These are phyloP conservation scores for Termitomyces titanicus DNA, from an alignment of 768 basidiomycete species.

Conservation along the genomic window DNA sequence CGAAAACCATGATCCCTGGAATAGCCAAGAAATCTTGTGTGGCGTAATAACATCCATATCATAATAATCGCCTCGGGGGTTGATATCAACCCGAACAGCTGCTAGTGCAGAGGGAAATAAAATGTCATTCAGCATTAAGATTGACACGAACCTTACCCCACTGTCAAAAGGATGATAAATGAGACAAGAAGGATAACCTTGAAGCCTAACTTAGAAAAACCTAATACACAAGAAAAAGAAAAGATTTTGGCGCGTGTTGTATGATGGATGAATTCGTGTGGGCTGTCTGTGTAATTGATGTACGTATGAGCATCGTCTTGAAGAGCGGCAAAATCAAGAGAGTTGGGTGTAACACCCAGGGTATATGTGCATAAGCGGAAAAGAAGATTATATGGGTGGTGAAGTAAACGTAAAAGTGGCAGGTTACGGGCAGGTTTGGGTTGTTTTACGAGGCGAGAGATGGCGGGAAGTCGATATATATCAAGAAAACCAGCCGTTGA, in stretches of 20 bases:
- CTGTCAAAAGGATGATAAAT: neutral
- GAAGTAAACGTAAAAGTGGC: neutral
- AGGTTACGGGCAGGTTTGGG: neutral
- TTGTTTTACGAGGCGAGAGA: neutral
- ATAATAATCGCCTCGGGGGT: neutral
- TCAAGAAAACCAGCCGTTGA: neutral
- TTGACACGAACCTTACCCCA: neutral
- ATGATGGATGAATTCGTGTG: neutral
- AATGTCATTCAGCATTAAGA: neutral
- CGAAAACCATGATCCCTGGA: neutral
- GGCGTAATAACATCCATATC: neutral
- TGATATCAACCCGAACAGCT: no score
- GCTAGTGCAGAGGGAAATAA: neutral
- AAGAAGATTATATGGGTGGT: constrained; percentile 10
- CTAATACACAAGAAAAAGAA: neutral
- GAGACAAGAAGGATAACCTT: neutral
- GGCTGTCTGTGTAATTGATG: neutral
- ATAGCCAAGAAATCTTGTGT: neutral
- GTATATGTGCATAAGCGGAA: constrained; percentile 6
- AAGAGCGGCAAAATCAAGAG: neutral
- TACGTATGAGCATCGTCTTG: constrained; percentile 4
- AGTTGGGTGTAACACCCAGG: neutral
- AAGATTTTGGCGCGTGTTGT: neutral
- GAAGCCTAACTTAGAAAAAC: neutral
- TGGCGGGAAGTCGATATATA: neutral